Evolutionary conservation across 2,329 filamentous ascomycete genomes (phyloP).

Genomic region (Lecanicillium sp.): DNA sequence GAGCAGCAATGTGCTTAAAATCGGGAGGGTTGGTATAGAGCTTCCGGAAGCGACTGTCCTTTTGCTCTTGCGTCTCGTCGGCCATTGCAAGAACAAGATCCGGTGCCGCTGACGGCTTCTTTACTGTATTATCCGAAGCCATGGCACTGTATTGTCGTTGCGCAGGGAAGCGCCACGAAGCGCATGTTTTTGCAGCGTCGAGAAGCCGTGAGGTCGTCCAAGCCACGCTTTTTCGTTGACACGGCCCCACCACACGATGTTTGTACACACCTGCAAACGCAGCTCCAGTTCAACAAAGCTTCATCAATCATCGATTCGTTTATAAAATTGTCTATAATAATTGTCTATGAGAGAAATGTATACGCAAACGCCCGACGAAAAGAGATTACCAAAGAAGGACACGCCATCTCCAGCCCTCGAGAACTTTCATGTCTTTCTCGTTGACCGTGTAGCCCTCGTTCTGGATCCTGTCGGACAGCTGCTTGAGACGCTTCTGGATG

Average conservation of each 20-base stretch:
- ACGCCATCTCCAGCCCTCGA: slow-evolving; percentile 53
- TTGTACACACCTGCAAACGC: background rate
- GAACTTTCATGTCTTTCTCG: slow-evolving; percentile 42
- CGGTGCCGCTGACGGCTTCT: background rate
- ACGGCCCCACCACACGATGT: background rate
- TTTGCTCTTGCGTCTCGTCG: slow-evolving; percentile 2
- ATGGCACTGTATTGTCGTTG: background rate
- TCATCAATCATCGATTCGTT: background rate
- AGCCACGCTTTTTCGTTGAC: background rate
- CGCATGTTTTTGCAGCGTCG: background rate
- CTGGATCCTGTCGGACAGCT: slow-evolving; percentile 42
- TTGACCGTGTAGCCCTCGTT: slow-evolving; percentile 38
- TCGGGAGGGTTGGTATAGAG: slow-evolving; percentile 10
- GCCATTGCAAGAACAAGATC: background rate
- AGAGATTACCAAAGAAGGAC: slow-evolving; percentile 40
- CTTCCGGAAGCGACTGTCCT: slow-evolving; percentile 6
- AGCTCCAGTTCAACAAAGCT: too few species aligned
- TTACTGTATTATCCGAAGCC: background rate
- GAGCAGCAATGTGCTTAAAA: slow-evolving; percentile 36
- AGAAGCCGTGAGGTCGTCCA: background rate
- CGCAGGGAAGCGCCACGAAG: background rate
- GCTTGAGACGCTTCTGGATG: slow-evolving; percentile 43
- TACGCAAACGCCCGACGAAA: background rate
- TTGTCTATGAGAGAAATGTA: background rate
- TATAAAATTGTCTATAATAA: background rate